Percentiles rank a stretch among this genome's conserved stretches.
Evolutionary conservation across 495 filamentous ascomycete species (phyloP).

Genomic region (Chlorociboria aeruginascens): DNA sequence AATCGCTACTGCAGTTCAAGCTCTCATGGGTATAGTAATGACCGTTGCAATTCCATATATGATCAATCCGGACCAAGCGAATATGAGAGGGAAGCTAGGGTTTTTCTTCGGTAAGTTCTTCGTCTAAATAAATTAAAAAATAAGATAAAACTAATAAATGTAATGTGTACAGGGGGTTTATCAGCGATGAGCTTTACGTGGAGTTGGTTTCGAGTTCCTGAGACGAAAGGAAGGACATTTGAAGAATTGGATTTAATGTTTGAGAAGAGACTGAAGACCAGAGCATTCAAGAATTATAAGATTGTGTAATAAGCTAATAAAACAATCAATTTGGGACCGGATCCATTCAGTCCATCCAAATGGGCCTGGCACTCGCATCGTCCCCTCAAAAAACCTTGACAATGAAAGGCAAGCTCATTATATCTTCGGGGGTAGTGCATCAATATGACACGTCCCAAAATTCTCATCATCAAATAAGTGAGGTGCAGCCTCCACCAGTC

Average conservation of each 20-base stretch:
- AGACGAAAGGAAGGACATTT: slow-evolving; percentile 43
- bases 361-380: no score
- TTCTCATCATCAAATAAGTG: no score
- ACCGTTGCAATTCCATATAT: slow-evolving; percentile 54
- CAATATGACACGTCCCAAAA: no score
- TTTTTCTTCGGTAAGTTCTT: slow-evolving; percentile 42
- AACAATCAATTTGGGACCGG: no score
- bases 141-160: no score
- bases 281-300: background rate
- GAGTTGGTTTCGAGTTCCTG: slow-evolving; percentile 26
- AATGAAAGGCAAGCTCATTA: no score
- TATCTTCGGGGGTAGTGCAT: no score
- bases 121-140: no score
- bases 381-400: no score
- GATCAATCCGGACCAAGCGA: slow-evolving; percentile 52
- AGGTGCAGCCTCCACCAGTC: no score
- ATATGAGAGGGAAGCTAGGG: slow-evolving; percentile 52
- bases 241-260: slow-evolving; percentile 41
- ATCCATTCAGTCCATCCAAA: no score
- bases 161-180: slow-evolving; percentile 25
- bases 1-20: slow-evolving; percentile 48
- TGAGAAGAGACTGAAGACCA: slow-evolving; percentile 13
- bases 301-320: background rate
- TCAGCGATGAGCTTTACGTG: slow-evolving; percentile 25
- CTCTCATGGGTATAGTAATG: slow-evolving; percentile 45